Base-by-base conservation (phyloP, 305 asterid species). In the Fraxinus sp. region DNA sequence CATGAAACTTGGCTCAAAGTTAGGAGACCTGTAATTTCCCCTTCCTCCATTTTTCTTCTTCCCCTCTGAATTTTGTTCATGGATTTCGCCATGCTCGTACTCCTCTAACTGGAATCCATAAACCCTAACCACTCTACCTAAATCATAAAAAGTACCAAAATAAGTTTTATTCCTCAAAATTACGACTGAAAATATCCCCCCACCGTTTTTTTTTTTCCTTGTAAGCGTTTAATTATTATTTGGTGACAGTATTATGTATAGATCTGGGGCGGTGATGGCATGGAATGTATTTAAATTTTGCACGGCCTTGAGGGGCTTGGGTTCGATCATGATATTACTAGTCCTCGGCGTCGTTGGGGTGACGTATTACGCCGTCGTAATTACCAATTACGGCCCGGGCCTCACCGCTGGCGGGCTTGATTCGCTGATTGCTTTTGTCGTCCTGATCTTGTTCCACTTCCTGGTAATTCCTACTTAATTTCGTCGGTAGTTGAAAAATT, bases 221-320 rank as follows among this genome's bases (percentile, higher is more conserved):
- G 77, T 77, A 49, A 74, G 43, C 57, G 78, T 81, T 79, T n/a
- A 5, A 35, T 57, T 24, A 66, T 77, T 64, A 8, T 18, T 18
- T 59, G 30, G 26, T 20, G 70, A 59, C 70, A 7, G 2, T 18
- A 75, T 9, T 90, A 96, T 96, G 99, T 86, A 95, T 90, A 96
- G 99, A 96, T 96, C 99, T 95, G 99, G 99, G 79, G 91, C 91
- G 5, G 94, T 86, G 80, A 96, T 96, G 99, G 99, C 99, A 73
- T 96, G 99, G 99, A 96, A 96, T 82, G 98, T 96, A 52, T 96
- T 96, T 94, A 95, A 90, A 84, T 95, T 96, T 82, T 96, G 99
- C 75, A 94, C 99, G 46, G 99, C 98, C 28, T 85, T 96, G 82
- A 88, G 92, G 81, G 99, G 98, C 33, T 90, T 96, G 33, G 99